These are phyloP conservation scores for Globisporangium mamillatum DNA, from an alignment of 352 stramenopile species.

Conservation along the genomic window DNA sequence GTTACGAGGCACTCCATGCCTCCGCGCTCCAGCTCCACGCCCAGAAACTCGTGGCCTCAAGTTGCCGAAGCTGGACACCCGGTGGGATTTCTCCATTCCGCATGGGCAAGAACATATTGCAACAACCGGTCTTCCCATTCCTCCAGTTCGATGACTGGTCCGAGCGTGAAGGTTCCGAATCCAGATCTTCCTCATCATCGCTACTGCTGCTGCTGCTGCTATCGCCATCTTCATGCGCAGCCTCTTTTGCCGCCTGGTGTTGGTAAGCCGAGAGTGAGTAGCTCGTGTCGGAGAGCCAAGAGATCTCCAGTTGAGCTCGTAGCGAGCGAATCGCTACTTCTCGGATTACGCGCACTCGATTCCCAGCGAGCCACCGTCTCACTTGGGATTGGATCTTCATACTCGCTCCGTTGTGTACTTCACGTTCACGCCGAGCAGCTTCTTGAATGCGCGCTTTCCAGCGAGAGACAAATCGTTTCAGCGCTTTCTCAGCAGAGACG, in stretches of 20 bases:
- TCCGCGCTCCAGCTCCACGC: neutral
- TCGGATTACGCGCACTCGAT: neutral
- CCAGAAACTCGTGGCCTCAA: neutral
- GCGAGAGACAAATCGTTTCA: neutral
- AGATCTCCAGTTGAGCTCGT: neutral
- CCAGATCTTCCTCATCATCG: neutral
- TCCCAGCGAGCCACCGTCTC: constrained; percentile 1
- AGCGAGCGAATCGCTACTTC: neutral
- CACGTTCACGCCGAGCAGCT: neutral
- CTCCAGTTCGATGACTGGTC: neutral
- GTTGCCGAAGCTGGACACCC: neutral
- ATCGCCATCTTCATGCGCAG: too few species aligned
- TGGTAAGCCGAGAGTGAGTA: neutral
- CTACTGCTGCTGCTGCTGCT: neutral
- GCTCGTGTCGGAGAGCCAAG: neutral
- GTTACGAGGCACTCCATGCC: neutral
- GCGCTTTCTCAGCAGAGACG: neutral
- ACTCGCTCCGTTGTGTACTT: neutral
- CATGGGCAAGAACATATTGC: neutral
- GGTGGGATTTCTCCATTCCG: neutral
- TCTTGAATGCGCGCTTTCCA: neutral
- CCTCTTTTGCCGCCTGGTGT: too few species aligned
- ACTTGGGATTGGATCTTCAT: neutral
- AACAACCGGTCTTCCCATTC: neutral
- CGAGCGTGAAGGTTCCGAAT: neutral